Evolutionary conservation across 2,329 filamentous ascomycete genomes (phyloP).

Genomic region (Plenodomus biglobosus): DNA sequence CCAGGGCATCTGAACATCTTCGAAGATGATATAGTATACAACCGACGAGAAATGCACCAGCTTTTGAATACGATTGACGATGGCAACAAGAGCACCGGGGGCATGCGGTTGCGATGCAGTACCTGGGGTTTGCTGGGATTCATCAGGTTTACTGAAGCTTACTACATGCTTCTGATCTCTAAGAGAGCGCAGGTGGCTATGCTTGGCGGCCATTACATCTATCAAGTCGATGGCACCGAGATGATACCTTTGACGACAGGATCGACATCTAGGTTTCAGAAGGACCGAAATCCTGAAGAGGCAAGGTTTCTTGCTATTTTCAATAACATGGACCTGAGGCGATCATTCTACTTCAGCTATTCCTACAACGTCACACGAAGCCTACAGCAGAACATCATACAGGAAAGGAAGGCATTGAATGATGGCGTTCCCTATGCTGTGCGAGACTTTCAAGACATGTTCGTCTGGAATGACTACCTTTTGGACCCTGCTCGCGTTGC

Average conservation of each 20-base stretch:
- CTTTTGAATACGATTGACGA: conserved; percentile 94
- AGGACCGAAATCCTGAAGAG: conserved; percentile 87
- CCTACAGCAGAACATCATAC: conserved; percentile 86
- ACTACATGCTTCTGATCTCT: conserved; percentile 96
- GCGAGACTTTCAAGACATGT: conserved; percentile 86
- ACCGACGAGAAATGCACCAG: conserved; percentile 86
- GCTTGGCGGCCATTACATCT: conserved; percentile 93
- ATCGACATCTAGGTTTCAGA: conserved; percentile 65
- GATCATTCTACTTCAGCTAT: conserved; percentile 97
- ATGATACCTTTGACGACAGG: conserved; percentile 81
- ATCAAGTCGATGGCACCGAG: conserved; percentile 92
- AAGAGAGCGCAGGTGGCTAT: conserved; percentile 96
- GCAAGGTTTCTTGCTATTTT: conserved; percentile 85
- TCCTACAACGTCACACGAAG: conserved; percentile 95
- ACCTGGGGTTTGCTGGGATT: conserved; percentile 95
- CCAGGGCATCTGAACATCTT: conserved; percentile 77
- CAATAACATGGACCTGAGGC: conserved; percentile 84
- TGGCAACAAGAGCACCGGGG: conserved; percentile 87
- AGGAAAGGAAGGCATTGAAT: conserved; percentile 71
- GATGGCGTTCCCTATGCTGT: conserved; percentile 63
- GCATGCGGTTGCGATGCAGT: conserved; percentile 83
- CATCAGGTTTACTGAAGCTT: conserved; percentile 91
- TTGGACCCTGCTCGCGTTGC: conserved; percentile 70
- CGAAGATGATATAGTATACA: conserved; percentile 95
- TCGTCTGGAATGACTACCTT: conserved; percentile 94